A percentile compares a stretch with the other conserved stretches of the same genome.
phyloP scores from a whole-genome alignment of 2,329 filamentous ascomycete species.

The Microcyclosporella mali region DNA sequence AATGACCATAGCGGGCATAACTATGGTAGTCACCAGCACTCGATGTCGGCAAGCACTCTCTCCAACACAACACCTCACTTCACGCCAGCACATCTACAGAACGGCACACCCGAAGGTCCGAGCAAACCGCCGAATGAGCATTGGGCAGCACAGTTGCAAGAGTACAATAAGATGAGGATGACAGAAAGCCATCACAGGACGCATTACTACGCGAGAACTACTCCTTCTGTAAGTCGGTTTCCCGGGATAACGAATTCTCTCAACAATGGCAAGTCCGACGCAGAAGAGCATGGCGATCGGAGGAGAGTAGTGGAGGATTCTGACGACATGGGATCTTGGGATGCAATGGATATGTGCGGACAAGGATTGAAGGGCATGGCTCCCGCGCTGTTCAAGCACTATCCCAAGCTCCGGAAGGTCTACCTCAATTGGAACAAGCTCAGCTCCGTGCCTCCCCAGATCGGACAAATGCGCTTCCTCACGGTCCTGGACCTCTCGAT shows the following conservation, averaged over 20 bases:
- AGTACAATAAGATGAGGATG: slow-evolving; percentile 26
- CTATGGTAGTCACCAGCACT: slow-evolving; percentile 56
- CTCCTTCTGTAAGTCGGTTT: slow-evolving; percentile 24
- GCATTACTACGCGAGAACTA: slow-evolving; percentile 71
- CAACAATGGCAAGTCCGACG: slow-evolving; percentile 45
- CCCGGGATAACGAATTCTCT: slow-evolving; percentile 18
- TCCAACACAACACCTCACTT: slow-evolving; percentile 61
- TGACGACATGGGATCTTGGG: slow-evolving; percentile 65
- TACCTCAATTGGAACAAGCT: slow-evolving; percentile 94
- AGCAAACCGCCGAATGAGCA: slow-evolving; percentile 60
- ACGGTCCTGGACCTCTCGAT: slow-evolving; percentile 80
- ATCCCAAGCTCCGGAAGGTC: slow-evolving; percentile 82
- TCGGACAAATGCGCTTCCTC: slow-evolving; percentile 76
- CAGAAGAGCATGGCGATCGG: slow-evolving; percentile 55
- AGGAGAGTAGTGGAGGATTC: slow-evolving; percentile 51
- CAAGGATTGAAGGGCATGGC: slow-evolving; percentile 84
- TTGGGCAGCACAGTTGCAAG: slow-evolving; percentile 80
- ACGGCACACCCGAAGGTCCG: slow-evolving; percentile 54
- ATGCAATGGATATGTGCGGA: slow-evolving; percentile 90
- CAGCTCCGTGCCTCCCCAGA: slow-evolving; percentile 66
- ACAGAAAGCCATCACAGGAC: slow-evolving; percentile 33
- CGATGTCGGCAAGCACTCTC: slow-evolving; percentile 55
- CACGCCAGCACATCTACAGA: slow-evolving; percentile 53
- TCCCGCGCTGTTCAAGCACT: slow-evolving; percentile 68
- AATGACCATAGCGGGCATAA: slow-evolving; percentile 45